Conservation (phyloP, 345 rosid species). For the Hypericum perforatum region DNA sequence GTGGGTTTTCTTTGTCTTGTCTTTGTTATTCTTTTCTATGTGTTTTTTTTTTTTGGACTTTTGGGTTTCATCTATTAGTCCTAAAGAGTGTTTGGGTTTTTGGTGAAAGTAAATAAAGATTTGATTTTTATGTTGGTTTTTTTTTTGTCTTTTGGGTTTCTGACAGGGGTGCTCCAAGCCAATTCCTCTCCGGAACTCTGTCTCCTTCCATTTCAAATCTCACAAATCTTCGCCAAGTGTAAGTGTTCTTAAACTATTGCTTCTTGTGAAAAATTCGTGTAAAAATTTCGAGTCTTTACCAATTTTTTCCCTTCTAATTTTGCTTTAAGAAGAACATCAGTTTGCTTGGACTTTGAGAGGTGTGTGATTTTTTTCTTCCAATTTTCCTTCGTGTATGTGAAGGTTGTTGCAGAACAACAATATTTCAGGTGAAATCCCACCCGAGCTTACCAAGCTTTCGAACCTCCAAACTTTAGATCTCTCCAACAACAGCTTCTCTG, state of each 20-base stretch:
- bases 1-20: constrained; percentile 29
- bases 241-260: constrained; percentile 16
- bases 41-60: background rate
- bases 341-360: constrained; percentile 1
- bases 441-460: constrained; percentile 52
- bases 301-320: too few species aligned
- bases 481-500: constrained; percentile 63
- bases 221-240: constrained; percentile 90
- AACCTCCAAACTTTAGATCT: constrained; percentile 78
- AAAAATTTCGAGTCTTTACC: too few species aligned
- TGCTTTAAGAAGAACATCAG: too few species aligned
- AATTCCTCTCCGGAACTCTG: constrained; percentile 77
- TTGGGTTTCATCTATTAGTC: background rate
- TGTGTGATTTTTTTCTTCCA: constrained; percentile 4
- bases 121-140: background rate
- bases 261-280: too few species aligned
- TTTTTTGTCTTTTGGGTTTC: constrained; percentile 15
- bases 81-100: background rate
- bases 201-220: constrained; percentile 68
- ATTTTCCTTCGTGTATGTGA: constrained; percentile 17
- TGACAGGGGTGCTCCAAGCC: constrained; percentile 84
- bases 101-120: background rate
- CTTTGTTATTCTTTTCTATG: background rate
- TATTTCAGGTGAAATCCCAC: constrained; percentile 72
- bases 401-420: constrained; percentile 91